phyloP scores from a whole-genome alignment of 805 yeast genomes.

The Starmerella lactis-condensi region DNA sequence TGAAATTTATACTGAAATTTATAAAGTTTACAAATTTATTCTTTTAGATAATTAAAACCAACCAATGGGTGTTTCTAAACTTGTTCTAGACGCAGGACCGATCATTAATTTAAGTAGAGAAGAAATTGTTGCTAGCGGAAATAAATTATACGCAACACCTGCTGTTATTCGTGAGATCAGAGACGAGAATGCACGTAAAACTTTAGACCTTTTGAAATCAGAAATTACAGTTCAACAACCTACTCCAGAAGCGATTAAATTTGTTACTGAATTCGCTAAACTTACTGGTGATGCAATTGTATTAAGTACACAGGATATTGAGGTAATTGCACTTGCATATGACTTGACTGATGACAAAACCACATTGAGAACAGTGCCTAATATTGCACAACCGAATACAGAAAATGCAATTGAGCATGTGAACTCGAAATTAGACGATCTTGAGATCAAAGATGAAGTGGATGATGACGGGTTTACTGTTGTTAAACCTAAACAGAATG shows the following conservation, averaged over 20 bases:
- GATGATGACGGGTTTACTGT: slow-evolving; percentile 16
- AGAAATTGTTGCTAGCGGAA: slow-evolving; percentile 50
- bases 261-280: slow-evolving; percentile 58
- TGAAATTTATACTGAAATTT: no score
- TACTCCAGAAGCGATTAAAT: slow-evolving; percentile 37
- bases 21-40: no score
- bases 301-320: slow-evolving; percentile 77
- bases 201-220: slow-evolving; percentile 67
- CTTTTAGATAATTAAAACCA: no score
- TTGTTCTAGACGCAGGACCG: slow-evolving; percentile 91
- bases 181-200: slow-evolving; percentile 69
- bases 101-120: slow-evolving; percentile 70
- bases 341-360: slow-evolving; percentile 32
- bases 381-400: slow-evolving; percentile 5
- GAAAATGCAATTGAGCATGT: slow-evolving; percentile 5
- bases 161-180: slow-evolving; percentile 73
- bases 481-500: slow-evolving; percentile 11
- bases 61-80: slow-evolving; percentile 24
- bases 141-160: slow-evolving; percentile 70
- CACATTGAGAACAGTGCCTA: slow-evolving; percentile 11
- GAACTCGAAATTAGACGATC: slow-evolving; percentile 4
- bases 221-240: slow-evolving; percentile 61
- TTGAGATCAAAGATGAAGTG: slow-evolving; percentile 2
- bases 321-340: slow-evolving; percentile 76
- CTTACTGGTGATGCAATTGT: slow-evolving; percentile 85